Base-by-base conservation (phyloP, 1,139 yeast species). In the Hansenula lynferdii region DNA sequence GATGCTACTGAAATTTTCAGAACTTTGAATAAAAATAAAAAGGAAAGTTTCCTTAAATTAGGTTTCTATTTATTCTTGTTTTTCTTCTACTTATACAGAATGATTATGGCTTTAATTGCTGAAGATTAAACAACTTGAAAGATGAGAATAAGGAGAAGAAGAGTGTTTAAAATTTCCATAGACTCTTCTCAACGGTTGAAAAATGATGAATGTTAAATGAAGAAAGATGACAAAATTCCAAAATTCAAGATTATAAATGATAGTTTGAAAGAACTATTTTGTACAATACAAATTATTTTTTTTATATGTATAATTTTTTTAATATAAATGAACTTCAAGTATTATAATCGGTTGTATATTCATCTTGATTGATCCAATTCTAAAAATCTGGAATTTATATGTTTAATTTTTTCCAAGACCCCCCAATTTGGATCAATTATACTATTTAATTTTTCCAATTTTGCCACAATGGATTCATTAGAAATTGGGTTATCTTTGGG, bases 1-100 rank as follows among this genome's bases (percentile, higher is more conserved):
- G 99, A 92, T 65, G 98, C 98, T 43, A 92, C 99, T 35, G 98
- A 92, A 67, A 94, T 92, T 57, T 92, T 92, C 69, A 81, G 97
- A 70, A 90, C 97, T 36, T 74, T 94, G 58, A 78, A 87, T 51
- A 85, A 83, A 58, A 96, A 92, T 69, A 92, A 94, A 77, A 85
- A 82, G 64, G 97, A 89, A 67, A 76, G 90, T 41, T 90, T 90
- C 60, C 65, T 85, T 62, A 92, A 92, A 65, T 76, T 92, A 56
- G 97, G 95, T 11, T 86, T 86, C 78, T 94, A 89, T 62, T 72
- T 92, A 54, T 68, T 89, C 57, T 73, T 90, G 82, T 92, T 92
- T 77, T 92, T 92, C 82, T 89, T 77, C 73, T 90, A 89, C 75
- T 76, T 92, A 58, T 92, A 90, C 74, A 82, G 95, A 69, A 86